Conservation (phyloP, 306 rosid species). For the Lathyrus oleraceus region DNA sequence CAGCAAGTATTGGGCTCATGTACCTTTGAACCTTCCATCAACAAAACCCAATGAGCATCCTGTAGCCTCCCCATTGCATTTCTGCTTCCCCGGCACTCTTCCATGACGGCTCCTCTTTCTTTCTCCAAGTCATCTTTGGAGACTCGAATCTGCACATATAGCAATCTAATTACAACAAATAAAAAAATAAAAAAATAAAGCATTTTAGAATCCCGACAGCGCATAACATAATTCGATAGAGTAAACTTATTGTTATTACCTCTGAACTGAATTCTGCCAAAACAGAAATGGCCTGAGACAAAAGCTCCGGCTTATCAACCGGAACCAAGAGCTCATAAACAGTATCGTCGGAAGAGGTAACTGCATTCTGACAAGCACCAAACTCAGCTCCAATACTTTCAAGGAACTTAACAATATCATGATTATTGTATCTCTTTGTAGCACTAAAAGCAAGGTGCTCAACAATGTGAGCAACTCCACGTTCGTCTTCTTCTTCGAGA, state of each 20-base stretch:
- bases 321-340: conserved; percentile 92
- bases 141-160: conserved; percentile 67
- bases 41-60: conserved; percentile 87
- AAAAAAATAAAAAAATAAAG: not conserved
- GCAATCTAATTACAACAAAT: conserved; percentile 11
- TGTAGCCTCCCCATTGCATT: conserved; percentile 95
- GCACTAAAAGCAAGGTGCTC: conserved; percentile 99
- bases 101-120: conserved; percentile 97
- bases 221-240: not conserved
- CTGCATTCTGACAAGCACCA: conserved; percentile 97
- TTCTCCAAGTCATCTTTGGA: conserved; percentile 81
- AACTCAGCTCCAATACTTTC: conserved; percentile 95
- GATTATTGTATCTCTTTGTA: conserved; percentile 74
- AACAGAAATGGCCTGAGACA: conserved; percentile 81
- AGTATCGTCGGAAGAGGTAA: conserved; percentile 79
- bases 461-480: conserved; percentile 95
- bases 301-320: conserved; percentile 80
- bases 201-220: not conserved
- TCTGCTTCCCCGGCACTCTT: conserved; percentile 85
- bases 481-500: conserved; percentile 93
- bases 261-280: conserved; percentile 95
- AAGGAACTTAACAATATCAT: conserved; percentile 83
- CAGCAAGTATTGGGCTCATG: conserved; percentile 8
- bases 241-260: conserved; percentile 39
- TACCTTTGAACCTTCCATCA: conserved; percentile 97